A percentile compares a stretch with the other conserved stretches of the same genome.
Conservation (phyloP, 257 asterid genomes). For the Solanum dulcamara region DNA sequence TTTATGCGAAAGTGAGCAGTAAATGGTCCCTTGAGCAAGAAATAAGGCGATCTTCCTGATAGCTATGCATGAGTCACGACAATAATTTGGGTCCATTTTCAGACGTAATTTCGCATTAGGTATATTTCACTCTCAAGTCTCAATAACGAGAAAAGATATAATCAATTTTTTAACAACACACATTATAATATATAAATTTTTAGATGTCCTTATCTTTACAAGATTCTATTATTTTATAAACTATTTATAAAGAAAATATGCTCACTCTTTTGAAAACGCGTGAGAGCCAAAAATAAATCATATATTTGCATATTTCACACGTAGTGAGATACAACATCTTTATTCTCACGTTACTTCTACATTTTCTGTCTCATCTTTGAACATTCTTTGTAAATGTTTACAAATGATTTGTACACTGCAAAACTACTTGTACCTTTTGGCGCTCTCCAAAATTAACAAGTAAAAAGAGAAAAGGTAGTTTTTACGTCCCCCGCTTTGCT, state of each 20-base stretch:
- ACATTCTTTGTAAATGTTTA: background rate
- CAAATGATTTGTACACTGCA: background rate
- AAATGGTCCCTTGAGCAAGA: background rate
- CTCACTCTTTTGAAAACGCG: no score
- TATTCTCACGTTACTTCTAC: no score
- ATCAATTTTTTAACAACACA: no score
- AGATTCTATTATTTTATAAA: no score
- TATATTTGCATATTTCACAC: no score
- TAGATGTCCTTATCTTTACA: no score
- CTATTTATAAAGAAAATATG: no score
- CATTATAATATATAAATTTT: no score
- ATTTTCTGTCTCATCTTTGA: background rate
- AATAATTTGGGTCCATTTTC: background rate
- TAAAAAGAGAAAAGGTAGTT: background rate
- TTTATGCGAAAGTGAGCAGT: no score
- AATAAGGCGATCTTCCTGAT: background rate
- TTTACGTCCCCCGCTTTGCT: background rate
- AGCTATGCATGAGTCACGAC: background rate
- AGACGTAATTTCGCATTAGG: background rate
- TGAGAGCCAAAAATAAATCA: no score
- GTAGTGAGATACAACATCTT: no score
- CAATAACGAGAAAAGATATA: background rate
- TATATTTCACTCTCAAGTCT: background rate
- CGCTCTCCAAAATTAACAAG: background rate
- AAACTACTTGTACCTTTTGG: background rate